Percentiles rank a stretch among this genome's conserved stretches.
Evolutionary conservation across 164 flowering plant genomes (phyloP).

Genomic region (Nymphaea colorata): DNA sequence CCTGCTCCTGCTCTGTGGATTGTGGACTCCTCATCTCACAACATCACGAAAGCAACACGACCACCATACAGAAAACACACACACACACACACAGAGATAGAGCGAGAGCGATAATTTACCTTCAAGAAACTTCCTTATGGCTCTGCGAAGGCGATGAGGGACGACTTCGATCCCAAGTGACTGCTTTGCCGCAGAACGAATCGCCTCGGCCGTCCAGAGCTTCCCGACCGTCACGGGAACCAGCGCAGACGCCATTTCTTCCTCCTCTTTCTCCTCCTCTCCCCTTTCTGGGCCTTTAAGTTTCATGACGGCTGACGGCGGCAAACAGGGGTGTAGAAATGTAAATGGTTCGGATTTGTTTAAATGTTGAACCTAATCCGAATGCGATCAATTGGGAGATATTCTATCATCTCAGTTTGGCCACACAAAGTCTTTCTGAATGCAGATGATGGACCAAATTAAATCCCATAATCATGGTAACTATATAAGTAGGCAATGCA

Average conservation of each 20-base stretch:
- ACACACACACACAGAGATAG: background rate
- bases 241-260: slow-evolving; percentile 19
- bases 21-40: background rate
- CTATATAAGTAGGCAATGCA: too few species aligned
- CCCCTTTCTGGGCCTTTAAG: too few species aligned
- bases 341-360: too few species aligned
- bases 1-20: slow-evolving; percentile 57
- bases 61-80: background rate
- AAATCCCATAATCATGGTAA: too few species aligned
- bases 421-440: too few species aligned
- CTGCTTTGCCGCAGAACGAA: slow-evolving; percentile 68
- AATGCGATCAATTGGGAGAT: too few species aligned
- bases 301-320: too few species aligned
- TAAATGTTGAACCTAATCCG: too few species aligned
- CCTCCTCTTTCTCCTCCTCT: background rate
- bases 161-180: slow-evolving; percentile 46
- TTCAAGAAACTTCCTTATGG: slow-evolving; percentile 60
- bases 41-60: background rate
- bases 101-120: slow-evolving; percentile 25
- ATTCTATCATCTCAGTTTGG: too few species aligned
- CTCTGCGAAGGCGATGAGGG: slow-evolving; percentile 77
- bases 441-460: too few species aligned
- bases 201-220: slow-evolving; percentile 54
- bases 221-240: slow-evolving; percentile 40
- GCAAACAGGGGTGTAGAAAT: too few species aligned